Evolutionary conservation across 352 stramenopile species (phyloP), one percentile per base, ranked within the genome.

Genomic region (Globisporangium canariense): DNA sequence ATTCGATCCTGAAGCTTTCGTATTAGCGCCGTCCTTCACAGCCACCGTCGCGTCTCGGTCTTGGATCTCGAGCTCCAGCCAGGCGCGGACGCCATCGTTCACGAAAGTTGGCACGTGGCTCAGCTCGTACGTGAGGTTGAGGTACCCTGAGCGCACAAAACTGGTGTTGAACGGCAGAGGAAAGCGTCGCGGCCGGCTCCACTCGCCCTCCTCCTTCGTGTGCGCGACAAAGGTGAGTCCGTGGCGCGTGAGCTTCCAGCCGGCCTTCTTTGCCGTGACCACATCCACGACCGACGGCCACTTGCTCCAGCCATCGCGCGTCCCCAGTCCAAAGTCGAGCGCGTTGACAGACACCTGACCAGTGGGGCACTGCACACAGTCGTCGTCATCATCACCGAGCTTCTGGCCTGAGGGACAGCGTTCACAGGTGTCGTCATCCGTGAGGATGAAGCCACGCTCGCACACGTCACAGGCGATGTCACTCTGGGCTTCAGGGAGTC

Each of bases 201-300:
- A 79, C 20, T 59, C 58, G 10, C 28, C 57, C 36, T 54, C 47
- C 30, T 51, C 75, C 62, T 55, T 69, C 11, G 16, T 77, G 45
- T 71, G 63, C 50, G 36, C 41, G 49, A 10, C 20, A 65, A 90
- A 90, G 14, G 75, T n/a, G 11, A 88, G 18, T 0, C 79, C 83
- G 30, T 83, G 77, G 47, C 85, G 78, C 16, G 81, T 88, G 11
- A 93, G 69, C 65, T 87, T 89, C 83, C 83, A 93, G 2, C 81
- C 83, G 4, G 60, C 64, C 28, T 68, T 56, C 49, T 76, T 70
- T 4, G 83, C 75, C 2, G 66, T 64, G 5, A 69, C 62, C 2
- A 56, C 60, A 32, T 90, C 73, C n/a, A 91, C 55, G n/a, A 89
- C 77, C 13, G 68, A 64, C 7, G 81, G 81, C 83, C 81, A 93